These are phyloP conservation scores for Diplocarpon mali DNA, from an alignment of 2,329 filamentous ascomycete genomes.

Conservation along the genomic window DNA sequence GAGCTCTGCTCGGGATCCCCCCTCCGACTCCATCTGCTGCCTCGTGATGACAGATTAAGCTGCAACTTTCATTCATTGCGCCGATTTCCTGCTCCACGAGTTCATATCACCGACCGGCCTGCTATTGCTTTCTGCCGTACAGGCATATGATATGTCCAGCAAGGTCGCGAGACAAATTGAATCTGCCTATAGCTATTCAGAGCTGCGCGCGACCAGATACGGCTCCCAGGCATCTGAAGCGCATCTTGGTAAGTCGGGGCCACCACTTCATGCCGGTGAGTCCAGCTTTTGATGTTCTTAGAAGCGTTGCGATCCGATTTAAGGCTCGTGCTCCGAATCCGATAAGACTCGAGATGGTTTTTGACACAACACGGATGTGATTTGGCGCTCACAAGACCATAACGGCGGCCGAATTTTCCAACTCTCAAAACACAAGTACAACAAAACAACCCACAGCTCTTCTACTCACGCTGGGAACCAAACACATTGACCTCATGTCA, in stretches of 20 bases:
- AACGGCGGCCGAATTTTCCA: not conserved
- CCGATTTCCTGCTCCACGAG: too few relatives aligned
- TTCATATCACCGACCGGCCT: not conserved
- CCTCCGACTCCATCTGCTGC: too few relatives aligned
- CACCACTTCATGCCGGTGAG: not conserved
- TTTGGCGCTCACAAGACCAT: constrained; percentile 8
- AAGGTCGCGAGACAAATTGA: constrained; percentile 6
- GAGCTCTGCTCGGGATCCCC: too few relatives aligned
- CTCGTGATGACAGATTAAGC: not conserved
- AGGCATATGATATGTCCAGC: constrained; percentile 8
- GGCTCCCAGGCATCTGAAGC: constrained; percentile 1
- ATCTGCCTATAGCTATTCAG: constrained; percentile 1
- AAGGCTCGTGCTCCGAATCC: constrained; percentile 9
- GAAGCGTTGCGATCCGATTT: constrained; percentile 13
- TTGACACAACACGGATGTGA: constrained; percentile 12
- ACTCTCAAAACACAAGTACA: not conserved
- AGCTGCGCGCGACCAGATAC: constrained; percentile 13
- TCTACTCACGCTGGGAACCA: not conserved
- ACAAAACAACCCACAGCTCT: not conserved
- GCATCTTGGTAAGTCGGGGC: not conserved
- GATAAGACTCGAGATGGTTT: constrained; percentile 19
- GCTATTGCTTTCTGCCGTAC: not conserved
- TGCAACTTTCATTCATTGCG: constrained; percentile 1
- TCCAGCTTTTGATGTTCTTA: not conserved
- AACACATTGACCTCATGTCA: constrained; percentile 20